Evolutionary conservation across 1,139 yeast genomes (phyloP).

Genomic region (Pichia sp.): DNA sequence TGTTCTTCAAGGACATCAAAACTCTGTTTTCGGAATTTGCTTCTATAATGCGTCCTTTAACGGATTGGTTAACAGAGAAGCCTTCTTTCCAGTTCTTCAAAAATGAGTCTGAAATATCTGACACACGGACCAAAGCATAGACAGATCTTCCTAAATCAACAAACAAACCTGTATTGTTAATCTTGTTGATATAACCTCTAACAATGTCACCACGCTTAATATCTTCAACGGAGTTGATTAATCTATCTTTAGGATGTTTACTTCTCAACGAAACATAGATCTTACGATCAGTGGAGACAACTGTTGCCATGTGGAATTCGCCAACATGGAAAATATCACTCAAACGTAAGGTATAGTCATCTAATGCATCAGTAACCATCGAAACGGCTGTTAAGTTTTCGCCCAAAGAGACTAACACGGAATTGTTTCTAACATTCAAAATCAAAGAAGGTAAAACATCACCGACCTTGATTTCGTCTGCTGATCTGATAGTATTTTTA

Average conservation of each 20-base stretch:
- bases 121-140: constrained; percentile 75
- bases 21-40: constrained; percentile 63
- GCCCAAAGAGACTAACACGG: constrained; percentile 65
- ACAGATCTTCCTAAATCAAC: constrained; percentile 69
- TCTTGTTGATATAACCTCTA: constrained; percentile 72
- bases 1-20: constrained; percentile 74
- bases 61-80: constrained; percentile 65
- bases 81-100: constrained; percentile 84
- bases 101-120: constrained; percentile 76
- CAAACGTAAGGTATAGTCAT: constrained; percentile 58
- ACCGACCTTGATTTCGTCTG: constrained; percentile 56
- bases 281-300: constrained; percentile 55
- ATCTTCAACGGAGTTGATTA: constrained; percentile 49
- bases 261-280: constrained; percentile 60
- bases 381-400: constrained; percentile 60
- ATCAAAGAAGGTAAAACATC: constrained; percentile 61
- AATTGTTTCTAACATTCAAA: constrained; percentile 55
- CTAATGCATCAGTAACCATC: constrained; percentile 72
- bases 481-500: constrained; percentile 36
- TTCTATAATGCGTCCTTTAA: constrained; percentile 67
- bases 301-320: constrained; percentile 58
- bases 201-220: constrained; percentile 66
- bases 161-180: constrained; percentile 74
- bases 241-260: constrained; percentile 48
- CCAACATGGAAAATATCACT: constrained; percentile 50